Evolutionary conservation across 306 rosid genomes (phyloP).

Genomic region (Parietaria judaica): DNA sequence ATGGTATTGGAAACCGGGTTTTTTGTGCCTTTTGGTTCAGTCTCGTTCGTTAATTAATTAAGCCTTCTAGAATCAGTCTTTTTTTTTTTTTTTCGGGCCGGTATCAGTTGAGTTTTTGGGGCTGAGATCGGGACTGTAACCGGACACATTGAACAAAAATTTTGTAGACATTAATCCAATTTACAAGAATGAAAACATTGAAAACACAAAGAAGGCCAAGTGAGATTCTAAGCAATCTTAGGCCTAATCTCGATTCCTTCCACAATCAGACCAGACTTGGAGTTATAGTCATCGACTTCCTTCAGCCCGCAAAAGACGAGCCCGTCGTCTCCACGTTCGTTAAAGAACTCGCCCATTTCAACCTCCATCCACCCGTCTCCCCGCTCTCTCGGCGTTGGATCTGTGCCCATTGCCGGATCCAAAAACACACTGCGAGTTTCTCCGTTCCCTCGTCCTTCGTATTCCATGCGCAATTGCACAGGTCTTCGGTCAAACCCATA

Average conservation of each 20-base stretch:
- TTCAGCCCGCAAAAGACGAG: neutral
- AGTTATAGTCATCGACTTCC: neutral
- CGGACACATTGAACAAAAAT: no score
- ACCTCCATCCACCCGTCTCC: neutral
- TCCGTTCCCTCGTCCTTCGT: neutral
- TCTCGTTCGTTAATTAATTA: no score
- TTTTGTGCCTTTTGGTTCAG: no score
- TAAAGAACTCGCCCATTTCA: neutral
- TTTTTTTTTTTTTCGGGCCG: no score
- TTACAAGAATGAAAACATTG: no score
- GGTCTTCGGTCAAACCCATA: neutral
- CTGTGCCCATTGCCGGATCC: conserved; percentile 3
- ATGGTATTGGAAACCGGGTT: no score
- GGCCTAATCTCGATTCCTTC: conserved; percentile 1
- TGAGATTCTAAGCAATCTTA: neutral
- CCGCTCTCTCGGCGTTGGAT: neutral
- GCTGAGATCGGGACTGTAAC: no score
- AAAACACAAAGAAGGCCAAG: no score
- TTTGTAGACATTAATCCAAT: no score
- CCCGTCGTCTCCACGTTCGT: neutral
- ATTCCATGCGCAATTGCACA: neutral
- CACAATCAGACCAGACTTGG: neutral
- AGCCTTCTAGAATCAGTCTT: no score
- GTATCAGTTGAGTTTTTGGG: no score
- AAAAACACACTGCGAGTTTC: neutral